Evolutionary conservation across 345 rosid species (phyloP), one percentile per base, ranked within the genome.

Genomic region (Eucalyptus tenuipes): DNA sequence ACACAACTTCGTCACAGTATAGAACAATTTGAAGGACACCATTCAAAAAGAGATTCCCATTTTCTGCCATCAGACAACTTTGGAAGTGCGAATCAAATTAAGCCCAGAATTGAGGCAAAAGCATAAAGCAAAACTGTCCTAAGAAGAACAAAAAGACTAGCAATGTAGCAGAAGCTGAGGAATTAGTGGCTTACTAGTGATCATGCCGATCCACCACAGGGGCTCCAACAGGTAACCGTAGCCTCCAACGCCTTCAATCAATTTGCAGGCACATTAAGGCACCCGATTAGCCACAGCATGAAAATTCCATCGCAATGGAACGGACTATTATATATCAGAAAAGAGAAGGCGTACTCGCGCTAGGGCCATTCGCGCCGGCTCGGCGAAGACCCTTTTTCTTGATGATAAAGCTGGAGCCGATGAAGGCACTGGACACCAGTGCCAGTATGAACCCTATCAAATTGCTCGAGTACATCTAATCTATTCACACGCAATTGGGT

Each of bases 141-240:
- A 31, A 44, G 25, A 66, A 40, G 31, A 88, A 85, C 37, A 68
- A 9, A 86, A 20, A 42, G 18, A 59, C 49, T 29, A 27, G 57
- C 49, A 40, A 27, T 29, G 25, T 48, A 75, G 55, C 61, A 57
- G 45, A 68, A 27, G 29, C 49, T 25, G 81, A 45, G 48, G 49
- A 27, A 29, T 17, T 16, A 33, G 20, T 89, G 85, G 71, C 94
- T 84, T 91, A 93, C 95, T 92, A 37, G 94, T 93, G n/a, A 93
- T 57, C 95, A 93, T 93, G 90, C 95, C 95, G 11, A 91, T 45
- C 95, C 95, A 93, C 95, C 95, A 93, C 42, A 93, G 88, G 12
- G 95, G 95, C 91, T 93, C 93, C 90, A 91, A 88, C 89, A 93
- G 53, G 84, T 93, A 93, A 53, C 92, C 92, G 75, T 93, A 93